Conservation (phyloP, 306 rosid genomes). For the Malus orientalis region DNA sequence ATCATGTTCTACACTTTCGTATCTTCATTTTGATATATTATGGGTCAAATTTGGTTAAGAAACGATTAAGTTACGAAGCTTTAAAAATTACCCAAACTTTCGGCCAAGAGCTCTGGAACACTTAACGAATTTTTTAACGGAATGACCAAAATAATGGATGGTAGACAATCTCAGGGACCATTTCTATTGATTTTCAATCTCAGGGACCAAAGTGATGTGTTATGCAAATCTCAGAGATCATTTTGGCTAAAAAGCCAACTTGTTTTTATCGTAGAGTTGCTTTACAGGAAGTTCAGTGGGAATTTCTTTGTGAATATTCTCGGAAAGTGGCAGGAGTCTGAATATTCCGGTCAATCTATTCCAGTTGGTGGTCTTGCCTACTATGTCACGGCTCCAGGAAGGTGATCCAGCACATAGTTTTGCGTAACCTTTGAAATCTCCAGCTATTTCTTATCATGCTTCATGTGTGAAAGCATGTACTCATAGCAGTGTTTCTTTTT, state of each 20-base stretch:
- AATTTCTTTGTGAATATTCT: slow-evolving; percentile 72
- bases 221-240: rapidly evolving
- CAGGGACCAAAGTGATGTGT: too few relatives aligned
- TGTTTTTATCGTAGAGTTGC: slow-evolving; percentile 37
- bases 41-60: too few relatives aligned
- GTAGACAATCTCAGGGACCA: too few relatives aligned
- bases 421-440: neutral
- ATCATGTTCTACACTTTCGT: too few relatives aligned
- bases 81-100: too few relatives aligned
- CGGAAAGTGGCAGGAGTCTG: slow-evolving; percentile 95
- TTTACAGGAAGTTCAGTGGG: slow-evolving; percentile 73
- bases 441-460: neutral
- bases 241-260: too few relatives aligned
- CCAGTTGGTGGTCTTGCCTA: slow-evolving; percentile 96
- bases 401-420: slow-evolving; percentile 32
- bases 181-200: too few relatives aligned
- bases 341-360: slow-evolving; percentile 73
- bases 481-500: neutral
- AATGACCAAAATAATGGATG: too few relatives aligned
- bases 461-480: neutral
- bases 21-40: too few relatives aligned
- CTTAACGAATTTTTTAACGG: too few relatives aligned
- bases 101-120: too few relatives aligned
- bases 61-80: too few relatives aligned
- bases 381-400: slow-evolving; percentile 85